Conservation (phyloP, 2,329 filamentous ascomycete species). For the Fusarium sublunatum region DNA sequence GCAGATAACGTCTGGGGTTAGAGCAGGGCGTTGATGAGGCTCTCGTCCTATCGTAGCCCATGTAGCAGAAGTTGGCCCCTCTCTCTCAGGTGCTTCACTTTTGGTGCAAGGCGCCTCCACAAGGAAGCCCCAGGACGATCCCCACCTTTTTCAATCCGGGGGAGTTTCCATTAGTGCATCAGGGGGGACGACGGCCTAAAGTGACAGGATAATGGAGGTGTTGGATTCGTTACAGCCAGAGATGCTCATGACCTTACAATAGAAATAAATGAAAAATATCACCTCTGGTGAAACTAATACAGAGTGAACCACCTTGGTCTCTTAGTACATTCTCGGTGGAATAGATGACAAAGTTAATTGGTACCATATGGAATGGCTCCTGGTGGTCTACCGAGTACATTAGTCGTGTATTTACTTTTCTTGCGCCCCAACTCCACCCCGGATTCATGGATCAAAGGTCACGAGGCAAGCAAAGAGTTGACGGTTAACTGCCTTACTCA, state of each 20-base stretch:
- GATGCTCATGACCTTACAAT: not conserved
- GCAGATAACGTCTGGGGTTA: conserved; percentile 40
- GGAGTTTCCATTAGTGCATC: conserved; percentile 20
- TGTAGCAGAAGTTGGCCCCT: conserved; percentile 20
- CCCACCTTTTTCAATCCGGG: conserved; percentile 39
- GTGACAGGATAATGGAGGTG: conserved; percentile 3
- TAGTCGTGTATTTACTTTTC: conserved; percentile 13
- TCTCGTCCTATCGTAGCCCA: conserved; percentile 34
- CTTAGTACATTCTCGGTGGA: not conserved
- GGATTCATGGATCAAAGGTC: conserved; percentile 14
- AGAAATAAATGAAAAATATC: too few relatives aligned
- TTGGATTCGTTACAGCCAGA: not conserved
- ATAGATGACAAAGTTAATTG: conserved; percentile 9
- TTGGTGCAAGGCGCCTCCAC: conserved; percentile 20
- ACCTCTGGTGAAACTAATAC: not conserved
- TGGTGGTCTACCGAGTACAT: conserved; percentile 2
- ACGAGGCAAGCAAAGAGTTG: conserved; percentile 11
- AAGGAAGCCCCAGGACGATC: conserved; percentile 5
- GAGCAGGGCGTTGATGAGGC: conserved; percentile 23
- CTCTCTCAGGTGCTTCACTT: conserved; percentile 8
- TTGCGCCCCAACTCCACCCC: conserved; percentile 20
- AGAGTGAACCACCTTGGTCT: not conserved
- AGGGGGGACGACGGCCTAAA: conserved; percentile 2
- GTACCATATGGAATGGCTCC: not conserved
- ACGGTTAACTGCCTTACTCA: conserved; percentile 12